Evolutionary conservation across 352 stramenopile species (phyloP), one percentile per base, ranked within the genome.

Genomic region (Pythium vanterpoolii): DNA sequence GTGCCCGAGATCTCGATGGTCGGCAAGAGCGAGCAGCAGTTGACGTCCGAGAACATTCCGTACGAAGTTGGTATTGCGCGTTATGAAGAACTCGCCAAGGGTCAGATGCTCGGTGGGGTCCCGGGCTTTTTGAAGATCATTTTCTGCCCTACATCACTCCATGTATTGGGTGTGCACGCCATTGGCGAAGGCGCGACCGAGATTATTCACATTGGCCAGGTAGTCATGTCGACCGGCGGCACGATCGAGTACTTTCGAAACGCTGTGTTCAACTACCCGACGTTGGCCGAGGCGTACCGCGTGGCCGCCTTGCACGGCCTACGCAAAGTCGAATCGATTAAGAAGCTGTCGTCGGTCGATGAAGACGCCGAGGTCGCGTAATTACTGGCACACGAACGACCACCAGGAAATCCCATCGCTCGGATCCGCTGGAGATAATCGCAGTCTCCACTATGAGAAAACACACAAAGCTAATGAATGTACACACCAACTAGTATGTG

Each of bases 201-300:
- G 59, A 95, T 95, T 67, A 93, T 95, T 64, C 86, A 95, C 72
- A 93, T 95, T 71, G 86, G 86, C 18, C 86, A 95, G 59, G 84
- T 93, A 23, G 84, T 90, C 24, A 93, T 93, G 81, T 87, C 84
- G 14, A 93, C 80, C 27, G 85, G 73, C 44, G 87, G 85, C 38
- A 90, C 81, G 19, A 73, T 97, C 46, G 83, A 95, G 46, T 96
- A 96, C 76, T 96, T 97, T 69, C 80, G 83, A 49, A 92, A 92
- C 52, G 85, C 89, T 23, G 89, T 97, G 58, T 96, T 97, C 70
- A 97, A 97, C 74, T 97, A 95, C 74, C 89, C 89, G 43, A 97
- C 87, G 26, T 71, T 97, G 49, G 87, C 87, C 13, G 89, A 97
- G 69, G 84, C 81, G 16, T 93, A 93, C 68, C 84, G 84, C 14